Conservation (phyloP, 495 filamentous ascomycete genomes). For the Oidiodendron maius region DNA sequence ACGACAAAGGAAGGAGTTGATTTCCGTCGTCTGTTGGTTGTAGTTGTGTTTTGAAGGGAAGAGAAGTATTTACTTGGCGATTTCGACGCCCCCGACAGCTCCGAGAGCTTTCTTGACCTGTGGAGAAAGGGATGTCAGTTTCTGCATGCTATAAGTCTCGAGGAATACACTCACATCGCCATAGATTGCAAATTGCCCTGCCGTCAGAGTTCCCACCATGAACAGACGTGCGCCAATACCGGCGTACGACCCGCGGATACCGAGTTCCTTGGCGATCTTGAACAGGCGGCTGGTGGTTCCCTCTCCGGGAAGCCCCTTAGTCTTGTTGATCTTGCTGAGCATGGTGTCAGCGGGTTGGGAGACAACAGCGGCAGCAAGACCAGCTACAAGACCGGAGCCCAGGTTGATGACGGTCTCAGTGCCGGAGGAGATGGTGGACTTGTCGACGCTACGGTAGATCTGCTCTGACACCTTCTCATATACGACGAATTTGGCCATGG, state of each 20-base stretch:
- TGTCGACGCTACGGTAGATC: conserved; percentile 68
- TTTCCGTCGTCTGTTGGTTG: too few relatives aligned
- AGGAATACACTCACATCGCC: conserved; percentile 53
- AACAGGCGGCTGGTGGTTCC: conserved; percentile 83
- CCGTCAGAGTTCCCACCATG: conserved; percentile 50
- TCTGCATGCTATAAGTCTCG: too few relatives aligned
- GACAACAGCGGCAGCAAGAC: conserved; percentile 94
- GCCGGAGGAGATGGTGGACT: conserved; percentile 64
- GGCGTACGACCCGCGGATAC: conserved; percentile 77
- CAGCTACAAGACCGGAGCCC: conserved; percentile 89
- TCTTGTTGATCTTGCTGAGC: conserved; percentile 99
- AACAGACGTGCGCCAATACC: conserved; percentile 94
- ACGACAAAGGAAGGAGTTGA: too few relatives aligned
- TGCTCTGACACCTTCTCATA: conserved; percentile 93
- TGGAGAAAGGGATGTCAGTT: too few relatives aligned
- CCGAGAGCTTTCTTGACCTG: conserved; percentile 41
- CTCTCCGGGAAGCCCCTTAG: conserved; percentile 91
- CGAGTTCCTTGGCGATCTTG: conserved; percentile 95
- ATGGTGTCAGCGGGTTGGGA: conserved; percentile 99
- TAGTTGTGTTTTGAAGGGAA: too few relatives aligned
- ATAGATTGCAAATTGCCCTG: conserved; percentile 97
- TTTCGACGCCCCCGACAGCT: conserved; percentile 76
- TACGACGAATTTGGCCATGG: conserved; percentile 99
- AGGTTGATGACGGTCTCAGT: conserved; percentile 88
- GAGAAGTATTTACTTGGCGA: too few relatives aligned